Percentiles rank a stretch among this genome's conserved stretches.
Evolutionary conservation across 768 basidiomycete species (phyloP).

Genomic region (Trametes sanguinea): DNA sequence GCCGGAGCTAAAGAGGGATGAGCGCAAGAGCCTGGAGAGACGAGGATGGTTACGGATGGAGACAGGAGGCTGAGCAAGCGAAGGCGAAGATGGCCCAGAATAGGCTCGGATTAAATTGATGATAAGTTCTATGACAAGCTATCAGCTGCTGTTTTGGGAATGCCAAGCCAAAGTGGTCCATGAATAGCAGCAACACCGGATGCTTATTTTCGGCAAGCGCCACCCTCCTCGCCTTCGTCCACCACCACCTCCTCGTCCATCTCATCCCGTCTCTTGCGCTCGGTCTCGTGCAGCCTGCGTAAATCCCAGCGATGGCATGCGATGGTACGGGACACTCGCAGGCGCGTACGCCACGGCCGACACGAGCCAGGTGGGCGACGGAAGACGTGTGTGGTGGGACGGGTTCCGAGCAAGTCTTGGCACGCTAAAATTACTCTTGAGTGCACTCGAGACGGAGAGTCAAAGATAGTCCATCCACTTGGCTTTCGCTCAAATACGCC

Average conservation of each 20-base stretch:
- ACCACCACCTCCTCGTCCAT: not conserved
- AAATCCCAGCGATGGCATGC: not conserved
- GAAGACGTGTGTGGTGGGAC: conserved; percentile 19
- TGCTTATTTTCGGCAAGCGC: conserved; percentile 25
- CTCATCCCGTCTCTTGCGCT: not conserved
- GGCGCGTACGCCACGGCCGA: not conserved
- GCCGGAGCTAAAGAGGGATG: not conserved
- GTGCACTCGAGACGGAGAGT: conserved; percentile 32
- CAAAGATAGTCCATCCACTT: conserved; percentile 52
- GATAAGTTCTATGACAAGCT: conserved; percentile 19
- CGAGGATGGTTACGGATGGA: not conserved
- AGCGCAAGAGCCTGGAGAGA: not conserved
- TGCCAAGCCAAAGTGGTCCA: conserved; percentile 23
- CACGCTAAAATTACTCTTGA: conserved; percentile 43
- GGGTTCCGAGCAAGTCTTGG: conserved; percentile 37
- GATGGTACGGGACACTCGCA: not conserved
- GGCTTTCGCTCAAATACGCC: conserved; percentile 43
- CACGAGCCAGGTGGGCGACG: conserved; percentile 3
- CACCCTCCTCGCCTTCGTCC: conserved; percentile 16
- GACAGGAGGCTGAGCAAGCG: conserved; percentile 7
- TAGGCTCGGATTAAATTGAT: conserved; percentile 19
- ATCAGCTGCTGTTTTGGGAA: conserved; percentile 17
- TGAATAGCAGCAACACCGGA: conserved; percentile 20
- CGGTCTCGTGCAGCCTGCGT: not conserved
- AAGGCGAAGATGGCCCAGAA: conserved; percentile 12